Evolutionary conservation across 305 asterid species (phyloP).

Genomic region (Vinca major): DNA sequence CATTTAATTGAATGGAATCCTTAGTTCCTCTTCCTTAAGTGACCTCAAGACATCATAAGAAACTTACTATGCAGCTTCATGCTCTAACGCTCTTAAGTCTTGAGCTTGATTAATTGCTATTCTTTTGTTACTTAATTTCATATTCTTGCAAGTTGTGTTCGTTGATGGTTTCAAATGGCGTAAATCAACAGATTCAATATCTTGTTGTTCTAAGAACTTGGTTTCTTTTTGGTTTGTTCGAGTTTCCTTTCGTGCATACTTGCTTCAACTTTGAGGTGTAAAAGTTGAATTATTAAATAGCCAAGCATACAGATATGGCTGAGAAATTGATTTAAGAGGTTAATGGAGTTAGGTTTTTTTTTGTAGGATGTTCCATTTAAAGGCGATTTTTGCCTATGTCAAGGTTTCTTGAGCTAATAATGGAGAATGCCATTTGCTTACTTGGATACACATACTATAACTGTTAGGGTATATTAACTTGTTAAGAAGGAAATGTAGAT

Average conservation of each 20-base stretch:
- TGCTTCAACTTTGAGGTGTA: neutral
- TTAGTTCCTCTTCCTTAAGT: neutral
- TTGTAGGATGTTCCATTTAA: neutral
- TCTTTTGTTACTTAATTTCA: neutral
- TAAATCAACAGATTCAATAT: neutral
- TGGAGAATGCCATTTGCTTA: neutral
- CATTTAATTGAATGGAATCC: neutral
- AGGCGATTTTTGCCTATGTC: neutral
- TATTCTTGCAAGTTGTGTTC: too few relatives aligned
- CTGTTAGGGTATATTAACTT: neutral
- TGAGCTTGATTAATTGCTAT: neutral
- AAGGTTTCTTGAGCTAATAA: constrained; percentile 1
- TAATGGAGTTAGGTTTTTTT: neutral
- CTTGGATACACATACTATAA: neutral
- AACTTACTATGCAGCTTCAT: neutral
- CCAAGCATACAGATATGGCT: neutral
- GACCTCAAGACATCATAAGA: neutral
- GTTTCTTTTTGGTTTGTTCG: neutral
- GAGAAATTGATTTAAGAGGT: neutral
- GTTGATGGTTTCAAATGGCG: neutral
- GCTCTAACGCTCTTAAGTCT: neutral
- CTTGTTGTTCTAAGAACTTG: neutral
- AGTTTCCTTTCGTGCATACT: neutral
- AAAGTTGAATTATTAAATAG: neutral
- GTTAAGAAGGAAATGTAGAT: neutral